Evolutionary conservation across 352 stramenopile genomes (phyloP).

Genomic region (Phytophthora lateralis): DNA sequence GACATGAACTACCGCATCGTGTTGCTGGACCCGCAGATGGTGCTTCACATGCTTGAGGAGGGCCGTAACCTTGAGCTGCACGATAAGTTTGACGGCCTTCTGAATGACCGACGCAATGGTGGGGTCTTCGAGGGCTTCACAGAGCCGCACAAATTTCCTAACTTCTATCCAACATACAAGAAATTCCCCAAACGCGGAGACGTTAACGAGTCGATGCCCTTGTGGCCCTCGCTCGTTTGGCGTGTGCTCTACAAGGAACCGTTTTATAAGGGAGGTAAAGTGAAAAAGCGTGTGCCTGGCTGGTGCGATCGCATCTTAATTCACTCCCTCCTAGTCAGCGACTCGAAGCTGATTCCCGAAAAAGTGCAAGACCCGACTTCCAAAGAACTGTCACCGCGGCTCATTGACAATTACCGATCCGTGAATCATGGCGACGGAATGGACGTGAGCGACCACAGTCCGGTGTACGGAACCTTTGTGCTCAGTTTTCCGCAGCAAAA

Average conservation of each 20-base stretch:
- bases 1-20: conserved; percentile 91
- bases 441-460: conserved; percentile 86
- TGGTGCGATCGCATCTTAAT: conserved; percentile 90
- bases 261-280: conserved; percentile 89
- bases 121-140: conserved; percentile 84
- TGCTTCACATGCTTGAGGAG: conserved; percentile 82
- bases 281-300: conserved; percentile 88
- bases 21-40: conserved; percentile 69
- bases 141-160: conserved; percentile 82
- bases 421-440: conserved; percentile 84
- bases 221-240: conserved; percentile 82
- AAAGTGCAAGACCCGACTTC: conserved; percentile 71
- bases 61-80: conserved; percentile 77
- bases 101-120: conserved; percentile 76
- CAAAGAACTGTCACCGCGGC: conserved; percentile 28
- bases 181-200: conserved; percentile 78
- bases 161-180: conserved; percentile 92
- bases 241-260: conserved; percentile 87
- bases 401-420: conserved; percentile 82
- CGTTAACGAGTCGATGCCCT: conserved; percentile 63
- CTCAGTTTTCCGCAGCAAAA: conserved; percentile 67
- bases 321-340: conserved; percentile 79
- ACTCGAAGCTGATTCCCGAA: conserved; percentile 81
- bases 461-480: conserved; percentile 78
- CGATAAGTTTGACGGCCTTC: conserved; percentile 85